These are phyloP conservation scores for Hanseniaspora mollemarum DNA, from an alignment of 805 yeast genomes.

Conservation along the genomic window DNA sequence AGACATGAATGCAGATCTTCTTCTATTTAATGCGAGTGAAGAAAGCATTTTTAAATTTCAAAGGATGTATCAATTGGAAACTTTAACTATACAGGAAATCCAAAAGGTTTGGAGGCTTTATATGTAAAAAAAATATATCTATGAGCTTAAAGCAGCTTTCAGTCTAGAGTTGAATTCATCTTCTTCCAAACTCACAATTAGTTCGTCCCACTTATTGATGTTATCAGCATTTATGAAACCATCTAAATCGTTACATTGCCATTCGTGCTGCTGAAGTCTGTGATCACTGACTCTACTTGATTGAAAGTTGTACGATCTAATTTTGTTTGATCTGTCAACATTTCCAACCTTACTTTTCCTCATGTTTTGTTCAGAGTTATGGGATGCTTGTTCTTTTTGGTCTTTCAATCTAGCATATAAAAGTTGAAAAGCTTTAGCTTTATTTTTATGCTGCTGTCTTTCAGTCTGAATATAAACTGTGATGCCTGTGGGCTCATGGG, in stretches of 20 bases:
- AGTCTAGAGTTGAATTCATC: conserved; percentile 1
- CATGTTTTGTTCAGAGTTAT: conserved; percentile 44
- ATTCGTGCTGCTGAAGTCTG: conserved; percentile 29
- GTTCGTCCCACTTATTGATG: conserved; percentile 14
- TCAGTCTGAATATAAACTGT: conserved; percentile 88
- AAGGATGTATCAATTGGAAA: neutral
- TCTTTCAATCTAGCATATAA: conserved; percentile 79
- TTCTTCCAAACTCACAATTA: neutral
- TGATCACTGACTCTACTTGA: conserved; percentile 93
- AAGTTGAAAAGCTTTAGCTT: conserved; percentile 80
- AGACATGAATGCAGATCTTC: neutral
- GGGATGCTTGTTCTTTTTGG: conserved; percentile 41
- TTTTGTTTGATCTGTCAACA: conserved; percentile 84
- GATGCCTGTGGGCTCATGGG: conserved; percentile 84
- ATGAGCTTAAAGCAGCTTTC: conserved; percentile 1
- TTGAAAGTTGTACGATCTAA: conserved; percentile 84
- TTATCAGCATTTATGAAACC: conserved; percentile 7
- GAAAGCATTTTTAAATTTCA: neutral
- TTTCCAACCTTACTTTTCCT: conserved; percentile 77
- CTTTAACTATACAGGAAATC: neutral
- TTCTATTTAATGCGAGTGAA: neutral
- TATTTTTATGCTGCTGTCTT: conserved; percentile 86
- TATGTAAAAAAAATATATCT: neutral
- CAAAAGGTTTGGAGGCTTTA: conserved; percentile 2
- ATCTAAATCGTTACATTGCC: conserved; percentile 10